Percentiles rank a stretch among this genome's conserved stretches.
These are phyloP conservation scores for Plectosphaerella sp. DNA, from an alignment of 2,329 filamentous ascomycete genomes.

Conservation along the genomic window DNA sequence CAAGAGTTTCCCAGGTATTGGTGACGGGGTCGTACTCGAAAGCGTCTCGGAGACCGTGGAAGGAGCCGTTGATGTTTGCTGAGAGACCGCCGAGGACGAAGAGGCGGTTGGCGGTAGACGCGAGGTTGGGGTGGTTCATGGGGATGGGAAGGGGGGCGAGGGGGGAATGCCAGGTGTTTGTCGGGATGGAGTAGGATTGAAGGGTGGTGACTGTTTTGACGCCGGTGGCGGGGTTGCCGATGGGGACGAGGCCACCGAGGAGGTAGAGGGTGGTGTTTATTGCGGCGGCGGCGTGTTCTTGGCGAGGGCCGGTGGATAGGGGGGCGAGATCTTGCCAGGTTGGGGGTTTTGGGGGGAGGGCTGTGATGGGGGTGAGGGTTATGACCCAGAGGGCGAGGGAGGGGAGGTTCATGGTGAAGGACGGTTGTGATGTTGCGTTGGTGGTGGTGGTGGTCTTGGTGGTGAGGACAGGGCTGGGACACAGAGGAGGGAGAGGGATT, in stretches of 20 bases:
- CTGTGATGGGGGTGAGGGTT: slow-evolving; percentile 7
- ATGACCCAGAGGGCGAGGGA: not conserved
- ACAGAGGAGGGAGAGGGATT: too few species aligned
- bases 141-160: slow-evolving; percentile 20
- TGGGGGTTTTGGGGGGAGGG: slow-evolving; percentile 2
- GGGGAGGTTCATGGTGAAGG: not conserved
- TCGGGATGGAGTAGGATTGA: slow-evolving; percentile 23
- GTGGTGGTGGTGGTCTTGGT: not conserved
- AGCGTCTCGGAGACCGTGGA: slow-evolving; percentile 18
- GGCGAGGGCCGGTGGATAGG: not conserved
- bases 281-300: not conserved
- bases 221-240: not conserved
- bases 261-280: not conserved
- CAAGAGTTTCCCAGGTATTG: slow-evolving; percentile 21
- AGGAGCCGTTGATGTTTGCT: slow-evolving; percentile 15
- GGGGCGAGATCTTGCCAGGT: not conserved
- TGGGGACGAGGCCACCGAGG: not conserved
- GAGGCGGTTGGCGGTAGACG: slow-evolving; percentile 26
- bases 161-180: slow-evolving; percentile 19
- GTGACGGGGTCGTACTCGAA: slow-evolving; percentile 23
- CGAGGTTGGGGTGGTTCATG: slow-evolving; percentile 32
- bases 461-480: too few species aligned
- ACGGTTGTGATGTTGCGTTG: not conserved
- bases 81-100: slow-evolving; percentile 33
- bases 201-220: not conserved